Conservation (phyloP, 2,329 filamentous ascomycete species). For the Epichloe glyceriae region DNA sequence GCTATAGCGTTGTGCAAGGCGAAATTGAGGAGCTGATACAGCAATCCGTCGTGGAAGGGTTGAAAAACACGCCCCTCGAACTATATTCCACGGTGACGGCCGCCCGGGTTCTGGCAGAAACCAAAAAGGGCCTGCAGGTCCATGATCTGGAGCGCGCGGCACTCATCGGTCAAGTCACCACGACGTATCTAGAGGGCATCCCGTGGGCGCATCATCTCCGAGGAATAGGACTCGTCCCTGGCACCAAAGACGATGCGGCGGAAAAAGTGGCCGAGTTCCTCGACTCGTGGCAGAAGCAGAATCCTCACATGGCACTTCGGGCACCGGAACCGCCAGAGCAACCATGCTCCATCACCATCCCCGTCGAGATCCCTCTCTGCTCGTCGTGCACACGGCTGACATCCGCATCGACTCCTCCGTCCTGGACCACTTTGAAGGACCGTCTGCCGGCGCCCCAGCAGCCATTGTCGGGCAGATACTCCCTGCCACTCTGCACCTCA, state of each 20-base stretch:
- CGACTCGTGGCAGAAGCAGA: slow-evolving; percentile 18
- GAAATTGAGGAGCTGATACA: slow-evolving; percentile 47
- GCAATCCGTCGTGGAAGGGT: slow-evolving; percentile 26
- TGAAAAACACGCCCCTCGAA: slow-evolving; percentile 27
- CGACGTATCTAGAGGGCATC: slow-evolving; percentile 30
- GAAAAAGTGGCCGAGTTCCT: slow-evolving; percentile 17
- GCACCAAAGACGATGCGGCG: slow-evolving; percentile 20
- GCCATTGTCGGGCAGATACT: slow-evolving; percentile 52
- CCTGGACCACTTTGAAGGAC: slow-evolving; percentile 16
- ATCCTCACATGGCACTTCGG: slow-evolving; percentile 16
- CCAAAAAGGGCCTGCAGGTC: slow-evolving; percentile 30
- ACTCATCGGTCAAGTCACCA: slow-evolving; percentile 38
- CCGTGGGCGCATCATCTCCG: slow-evolving; percentile 37
- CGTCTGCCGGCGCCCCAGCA: slow-evolving; percentile 26
- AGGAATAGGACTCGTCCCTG: slow-evolving; percentile 32
- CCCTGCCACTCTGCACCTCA: slow-evolving; percentile 46
- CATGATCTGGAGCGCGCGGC: slow-evolving; percentile 44
- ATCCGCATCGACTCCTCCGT: slow-evolving; percentile 37
- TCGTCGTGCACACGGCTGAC: slow-evolving; percentile 70
- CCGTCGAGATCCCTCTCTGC: slow-evolving; percentile 74
- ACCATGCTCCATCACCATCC: slow-evolving; percentile 61
- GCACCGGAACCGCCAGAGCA: slow-evolving; percentile 15
- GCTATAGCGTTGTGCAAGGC: slow-evolving; percentile 66
- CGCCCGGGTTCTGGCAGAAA: slow-evolving; percentile 29
- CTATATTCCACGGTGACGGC: slow-evolving; percentile 35